Evolutionary conservation across 1,284 basidiomycete species (phyloP).

Genomic region (Mycosarcoma mackinlayi): DNA sequence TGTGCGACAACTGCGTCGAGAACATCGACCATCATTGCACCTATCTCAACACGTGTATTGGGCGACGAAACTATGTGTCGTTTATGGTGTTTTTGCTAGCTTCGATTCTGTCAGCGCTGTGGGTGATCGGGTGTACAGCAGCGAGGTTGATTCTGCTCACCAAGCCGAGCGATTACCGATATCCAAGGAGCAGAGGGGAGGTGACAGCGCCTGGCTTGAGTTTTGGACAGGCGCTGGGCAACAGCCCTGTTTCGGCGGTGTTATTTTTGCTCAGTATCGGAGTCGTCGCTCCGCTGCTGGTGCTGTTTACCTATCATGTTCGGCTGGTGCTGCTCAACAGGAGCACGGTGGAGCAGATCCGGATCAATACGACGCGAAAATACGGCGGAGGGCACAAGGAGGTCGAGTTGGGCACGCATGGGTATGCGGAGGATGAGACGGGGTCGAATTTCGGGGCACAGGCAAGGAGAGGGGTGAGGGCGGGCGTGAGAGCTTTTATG

Average conservation of each 20-base stretch:
- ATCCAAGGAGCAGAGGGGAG: constrained; percentile 20
- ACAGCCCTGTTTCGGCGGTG: constrained; percentile 55
- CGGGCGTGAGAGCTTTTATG: constrained; percentile 9
- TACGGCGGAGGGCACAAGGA: constrained; percentile 51
- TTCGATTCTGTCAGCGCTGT: constrained; percentile 28
- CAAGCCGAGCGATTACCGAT: constrained; percentile 15
- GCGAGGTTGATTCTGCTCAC: constrained; percentile 48
- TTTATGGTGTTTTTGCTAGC: constrained; percentile 63
- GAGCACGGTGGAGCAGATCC: constrained; percentile 67
- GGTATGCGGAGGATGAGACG: constrained; percentile 9
- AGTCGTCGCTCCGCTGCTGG: constrained; percentile 44
- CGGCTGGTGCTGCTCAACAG: constrained; percentile 60
- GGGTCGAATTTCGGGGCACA: constrained; percentile 16
- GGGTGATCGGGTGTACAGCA: constrained; percentile 40
- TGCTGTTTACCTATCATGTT: constrained; percentile 61
- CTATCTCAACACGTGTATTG: constrained; percentile 68
- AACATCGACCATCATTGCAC: constrained; percentile 68
- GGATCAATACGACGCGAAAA: constrained; percentile 53
- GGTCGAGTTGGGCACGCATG: constrained; percentile 13
- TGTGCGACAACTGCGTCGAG: constrained; percentile 68
- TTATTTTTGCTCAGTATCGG: constrained; percentile 55
- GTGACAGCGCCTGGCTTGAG: constrained; percentile 28
- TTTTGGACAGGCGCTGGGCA: constrained; percentile 50
- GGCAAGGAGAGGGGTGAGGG: neutral
- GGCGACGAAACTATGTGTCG: constrained; percentile 64